phyloP scores from a whole-genome alignment of 2,329 filamentous ascomycete genomes.

The Cladosporium sp. region DNA sequence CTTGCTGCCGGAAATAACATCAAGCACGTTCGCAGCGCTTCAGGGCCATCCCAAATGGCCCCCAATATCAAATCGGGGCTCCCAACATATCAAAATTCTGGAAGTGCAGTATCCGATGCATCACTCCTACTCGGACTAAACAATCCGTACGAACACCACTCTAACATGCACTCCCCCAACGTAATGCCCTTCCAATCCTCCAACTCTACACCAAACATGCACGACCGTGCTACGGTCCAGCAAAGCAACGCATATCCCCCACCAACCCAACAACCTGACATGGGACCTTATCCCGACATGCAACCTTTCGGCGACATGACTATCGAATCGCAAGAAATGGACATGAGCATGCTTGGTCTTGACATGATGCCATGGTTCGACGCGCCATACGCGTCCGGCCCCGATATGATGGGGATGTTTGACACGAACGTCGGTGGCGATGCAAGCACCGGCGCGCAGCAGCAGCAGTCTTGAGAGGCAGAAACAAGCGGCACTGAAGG shows the following conservation, averaged over 20 bases:
- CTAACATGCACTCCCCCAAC: slow-evolving; percentile 6
- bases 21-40: slow-evolving; percentile 6
- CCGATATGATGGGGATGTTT: slow-evolving; percentile 22
- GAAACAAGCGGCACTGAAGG: no score
- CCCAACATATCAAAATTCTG: slow-evolving; percentile 7
- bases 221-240: background rate
- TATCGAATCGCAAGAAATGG: slow-evolving; percentile 73
- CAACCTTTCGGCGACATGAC: slow-evolving; percentile 53
- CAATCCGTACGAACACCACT: slow-evolving; percentile 39
- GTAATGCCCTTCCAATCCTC: slow-evolving; percentile 1
- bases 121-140: slow-evolving; percentile 45
- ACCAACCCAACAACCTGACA: background rate
- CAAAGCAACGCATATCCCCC: background rate
- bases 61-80: background rate
- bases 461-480: no score
- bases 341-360: slow-evolving; percentile 64
- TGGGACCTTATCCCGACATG: slow-evolving; percentile 10
- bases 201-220: slow-evolving; percentile 5
- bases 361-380: slow-evolving; percentile 75
- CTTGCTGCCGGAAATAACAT: slow-evolving; percentile 10
- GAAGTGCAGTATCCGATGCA: slow-evolving; percentile 15
- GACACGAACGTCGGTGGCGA: slow-evolving; percentile 14
- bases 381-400: background rate
- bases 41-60: background rate
- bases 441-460: slow-evolving; percentile 6